Evolutionary conservation across 2,329 filamentous ascomycete species (phyloP).

Genomic region (Aspergillus pseudoglaucus): DNA sequence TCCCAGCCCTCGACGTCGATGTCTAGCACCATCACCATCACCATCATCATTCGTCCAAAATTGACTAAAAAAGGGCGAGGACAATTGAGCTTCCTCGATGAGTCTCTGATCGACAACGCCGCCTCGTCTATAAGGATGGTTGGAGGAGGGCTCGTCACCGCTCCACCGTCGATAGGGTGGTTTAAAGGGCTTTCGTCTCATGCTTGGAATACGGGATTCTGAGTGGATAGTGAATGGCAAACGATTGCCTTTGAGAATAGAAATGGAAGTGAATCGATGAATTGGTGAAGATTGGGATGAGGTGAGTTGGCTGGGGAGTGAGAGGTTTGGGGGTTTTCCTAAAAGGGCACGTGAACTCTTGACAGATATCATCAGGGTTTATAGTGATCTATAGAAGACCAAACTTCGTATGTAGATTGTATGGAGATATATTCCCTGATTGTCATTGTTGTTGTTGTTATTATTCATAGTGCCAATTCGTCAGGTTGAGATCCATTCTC

Average conservation of each 20-base stretch:
- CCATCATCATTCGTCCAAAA: background rate
- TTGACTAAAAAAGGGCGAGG: slow-evolving; percentile 3
- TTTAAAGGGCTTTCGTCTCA: background rate
- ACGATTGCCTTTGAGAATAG: background rate
- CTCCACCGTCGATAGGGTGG: slow-evolving; percentile 6
- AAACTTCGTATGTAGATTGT: no score
- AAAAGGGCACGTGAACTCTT: background rate
- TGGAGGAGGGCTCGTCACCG: slow-evolving; percentile 2
- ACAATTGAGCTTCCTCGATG: slow-evolving; percentile 16
- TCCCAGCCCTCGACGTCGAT: background rate
- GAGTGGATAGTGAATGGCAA: background rate
- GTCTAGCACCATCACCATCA: background rate
- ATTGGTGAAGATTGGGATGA: slow-evolving; percentile 1
- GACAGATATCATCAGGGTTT: background rate
- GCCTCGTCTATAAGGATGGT: slow-evolving; percentile 5
- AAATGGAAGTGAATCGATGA: slow-evolving; percentile 5
- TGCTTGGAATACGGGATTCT: background rate
- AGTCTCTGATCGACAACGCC: slow-evolving; percentile 17
- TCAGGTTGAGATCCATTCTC: no score
- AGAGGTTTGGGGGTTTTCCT: background rate
- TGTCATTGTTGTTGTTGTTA: no score
- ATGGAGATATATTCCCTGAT: no score
- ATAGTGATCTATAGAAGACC: background rate
- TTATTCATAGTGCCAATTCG: no score
- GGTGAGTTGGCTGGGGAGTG: background rate